Base-by-base conservation (phyloP, 2,329 filamentous ascomycete genomes). In the Fusarium sp. region DNA sequence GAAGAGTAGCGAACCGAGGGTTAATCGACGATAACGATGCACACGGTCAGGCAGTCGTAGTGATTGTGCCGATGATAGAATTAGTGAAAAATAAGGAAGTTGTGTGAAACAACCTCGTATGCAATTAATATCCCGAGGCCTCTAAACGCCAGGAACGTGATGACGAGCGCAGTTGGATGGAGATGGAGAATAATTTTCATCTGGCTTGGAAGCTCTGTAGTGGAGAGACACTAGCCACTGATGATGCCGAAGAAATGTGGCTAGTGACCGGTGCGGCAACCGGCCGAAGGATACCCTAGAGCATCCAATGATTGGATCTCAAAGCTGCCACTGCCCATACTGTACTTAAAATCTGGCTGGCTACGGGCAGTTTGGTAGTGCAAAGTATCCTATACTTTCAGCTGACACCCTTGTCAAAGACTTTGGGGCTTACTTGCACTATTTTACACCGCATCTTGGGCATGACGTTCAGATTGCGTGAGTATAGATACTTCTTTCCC, bases 161-260 rank as follows among this genome's bases (percentile, higher is more conserved):
- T 77, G 77, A 74, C 74, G 74, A 77, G 73, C 71, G 74, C 62
- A 68, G 75, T 69, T 75, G 71, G 67, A 69, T 74, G 72, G 63
- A 73, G 74, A 74, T 76, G 74, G 70, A 77, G 76, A 79, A 79
- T 77, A 79, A 78, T 79, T 79, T 79, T 79, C 77, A 79, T 74
- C 74, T 66, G 70, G 69, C 63, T 68, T 60, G 61, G 67, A 75
- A 76, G 70, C 73, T 76, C 69, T 59, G 52, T 65, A 68, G 74
- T 75, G 70, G 72, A 67, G 71, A 71, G 73, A 9, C 74, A 76
- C 73, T 58, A 76, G 75, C 75, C 75, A 76, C 73, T 54, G 63
- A 76, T 73, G 74, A 76, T 75, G 73, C 69, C 57, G 61, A 56
- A 57, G 62, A 70, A 30, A 55, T 60, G 65, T 62, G 52, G 62